Evolutionary conservation across 2,329 filamentous ascomycete species (phyloP), one percentile per base, ranked within the genome.

Genomic region (Sordariomycetes sp.): DNA sequence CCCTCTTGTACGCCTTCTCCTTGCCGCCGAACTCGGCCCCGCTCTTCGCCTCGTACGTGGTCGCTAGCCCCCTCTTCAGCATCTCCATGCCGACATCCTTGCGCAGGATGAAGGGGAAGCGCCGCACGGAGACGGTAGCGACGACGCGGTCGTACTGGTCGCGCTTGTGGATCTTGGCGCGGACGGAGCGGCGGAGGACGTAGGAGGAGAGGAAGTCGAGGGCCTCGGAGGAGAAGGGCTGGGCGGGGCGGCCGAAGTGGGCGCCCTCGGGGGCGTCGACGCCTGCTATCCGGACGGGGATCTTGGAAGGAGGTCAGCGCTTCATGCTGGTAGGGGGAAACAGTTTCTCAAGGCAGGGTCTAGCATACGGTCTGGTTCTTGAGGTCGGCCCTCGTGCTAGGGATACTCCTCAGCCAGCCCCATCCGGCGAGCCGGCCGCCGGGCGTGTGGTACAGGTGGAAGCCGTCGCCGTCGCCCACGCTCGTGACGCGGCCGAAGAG

Each of bases 401-500:
- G 92, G 7, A 96, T 79, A 60, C 74, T 85, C 66, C 90, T 86
- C 62, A 94, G 67, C 90, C 90, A 96, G n/a, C 88, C 91, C 94
- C 94, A 99, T 57, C 94, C 94, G 12, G 87, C 80, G 56, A 92
- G 71, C 63, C 85, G 80, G 12, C 94, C 94, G n/a, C 93, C 93
- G 0, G 94, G 94, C 0, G 91, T 97, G 71, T 99, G 94, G 70
- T 88, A 99, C 54, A 99, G 71, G 64, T 94, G 88, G 70, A 99
- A 97, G 69, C 93, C 93, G 72, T 99, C 94, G 3, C 91, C 95
- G 78, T 99, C 94, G 50, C 95, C 94, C 25, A 99, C 94, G 64
- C 89, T 91, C 14, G 93, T 97, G 50, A 97, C 94, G 61, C 81
- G 82, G 16, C 94, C 94, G 65, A 93, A 88, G 50, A 99, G 68